Evolutionary conservation across 2,329 filamentous ascomycete species (phyloP).

Genomic region (Camillea tinctor): DNA sequence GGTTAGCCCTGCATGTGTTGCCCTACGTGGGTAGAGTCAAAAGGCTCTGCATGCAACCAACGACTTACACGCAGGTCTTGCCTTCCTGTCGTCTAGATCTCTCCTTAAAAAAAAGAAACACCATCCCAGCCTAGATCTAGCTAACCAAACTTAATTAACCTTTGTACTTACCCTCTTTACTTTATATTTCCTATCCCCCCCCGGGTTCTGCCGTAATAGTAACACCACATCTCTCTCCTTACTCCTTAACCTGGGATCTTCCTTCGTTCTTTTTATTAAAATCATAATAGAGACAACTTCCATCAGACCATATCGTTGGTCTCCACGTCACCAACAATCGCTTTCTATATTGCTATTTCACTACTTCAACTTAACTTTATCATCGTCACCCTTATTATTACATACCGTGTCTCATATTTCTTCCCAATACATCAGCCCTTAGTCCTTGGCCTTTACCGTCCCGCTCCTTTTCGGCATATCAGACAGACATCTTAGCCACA

Average conservation of each 20-base stretch:
- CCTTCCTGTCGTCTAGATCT: background rate
- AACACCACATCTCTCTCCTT: too few relatives aligned
- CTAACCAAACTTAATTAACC: slow-evolving; percentile 2
- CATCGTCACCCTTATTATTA: background rate
- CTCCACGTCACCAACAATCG: background rate
- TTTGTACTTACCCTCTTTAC: slow-evolving; percentile 1
- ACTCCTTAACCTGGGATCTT: too few relatives aligned
- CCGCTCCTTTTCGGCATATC: background rate
- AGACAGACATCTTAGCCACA: background rate
- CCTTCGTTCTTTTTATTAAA: too few relatives aligned
- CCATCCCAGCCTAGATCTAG: slow-evolving; percentile 5
- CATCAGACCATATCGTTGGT: too few relatives aligned
- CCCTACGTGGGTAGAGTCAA: too few relatives aligned
- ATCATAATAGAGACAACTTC: too few relatives aligned
- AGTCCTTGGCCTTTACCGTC: too few relatives aligned
- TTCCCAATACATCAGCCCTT: background rate
- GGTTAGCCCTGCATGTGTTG: background rate
- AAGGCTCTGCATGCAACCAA: background rate
- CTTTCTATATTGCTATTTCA: background rate
- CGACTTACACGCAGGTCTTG: background rate
- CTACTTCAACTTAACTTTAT: background rate
- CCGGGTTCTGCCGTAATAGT: too few relatives aligned
- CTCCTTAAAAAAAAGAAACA: too few relatives aligned
- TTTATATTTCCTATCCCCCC: background rate
- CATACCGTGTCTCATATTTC: background rate